Base-by-base conservation (phyloP, 495 filamentous ascomycete genomes). In the Neurospora sp. region DNA sequence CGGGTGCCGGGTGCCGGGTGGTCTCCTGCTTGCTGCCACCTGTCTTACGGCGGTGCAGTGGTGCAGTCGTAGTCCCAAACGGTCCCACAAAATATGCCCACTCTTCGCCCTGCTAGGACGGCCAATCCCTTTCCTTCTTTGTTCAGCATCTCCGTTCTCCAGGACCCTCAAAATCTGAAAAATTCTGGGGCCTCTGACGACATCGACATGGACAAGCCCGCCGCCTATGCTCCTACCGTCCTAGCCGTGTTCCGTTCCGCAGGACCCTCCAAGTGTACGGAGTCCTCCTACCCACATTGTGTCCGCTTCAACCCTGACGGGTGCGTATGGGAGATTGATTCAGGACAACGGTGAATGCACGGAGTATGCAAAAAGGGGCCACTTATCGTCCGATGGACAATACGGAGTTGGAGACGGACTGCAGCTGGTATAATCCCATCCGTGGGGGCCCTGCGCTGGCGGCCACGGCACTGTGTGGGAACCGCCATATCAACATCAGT, bases 151-250 rank as follows among this genome's bases (percentile, higher is more conserved):
- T 62, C 54, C 54, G 54, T 31, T 62, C 23, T 62, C 23, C 20
- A 62, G 54, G 54, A 62, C 54, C 54, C 54, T 62, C 54, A 62
- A 18, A 6, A 16, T 48, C 31, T 20, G 59, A 70, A 38, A 35
- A 16, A 18, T 39, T 44, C 42, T 74, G 70, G 72, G 16, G 41
- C 23, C 70, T 16, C 39, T 75, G 76, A 78, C 69, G 70, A 70
- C 72, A 79, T 73, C 71, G 74, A 77, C 84, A 89, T 78, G 54
- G 54, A 35, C 54, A 18, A 18, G 27, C 54, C 54, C 54, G 27
- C 54, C 27, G 27, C 27, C 27, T 66, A 18, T 18, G 27, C 54
- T 66, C 0, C 31, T 35, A 66, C 27, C 6, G 27, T 66, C 54
- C 54, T 62, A 62, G 54, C 54, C 54, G 54, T 62, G 23, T 31